Evolutionary conservation across 169 alveolate genomes (phyloP), one percentile per base, ranked within the genome.

Genomic region (Cyclospora cayetanensis): DNA sequence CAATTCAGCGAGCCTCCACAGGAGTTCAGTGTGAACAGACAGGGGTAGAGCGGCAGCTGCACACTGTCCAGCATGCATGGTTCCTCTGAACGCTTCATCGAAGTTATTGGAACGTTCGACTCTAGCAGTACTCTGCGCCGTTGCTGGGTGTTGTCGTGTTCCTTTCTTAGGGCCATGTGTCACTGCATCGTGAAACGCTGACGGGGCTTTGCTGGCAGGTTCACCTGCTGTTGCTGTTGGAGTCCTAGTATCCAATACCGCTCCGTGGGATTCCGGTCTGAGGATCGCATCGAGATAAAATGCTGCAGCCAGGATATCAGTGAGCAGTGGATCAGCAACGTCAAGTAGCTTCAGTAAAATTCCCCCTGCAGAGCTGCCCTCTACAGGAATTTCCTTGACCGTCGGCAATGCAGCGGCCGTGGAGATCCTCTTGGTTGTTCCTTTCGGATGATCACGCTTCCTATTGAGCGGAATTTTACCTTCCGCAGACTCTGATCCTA

Each of bases 271-370:
- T 4, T 76, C 86, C 25, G 41, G 27, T 42, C 9, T 76, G 22
- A 76, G 43, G 22, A 76, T 15, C 66, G 11, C 15, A n/a, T 76
- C 86, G 37, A 76, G 39, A n/a, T 42, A 42, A 22, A 65, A 25
- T 0, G 86, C 86, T 22, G 86, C 86, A 12, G 65, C 7, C 11
- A 76, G 7, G 39, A 76, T 31, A 41, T 76, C 86, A n/a, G 27
- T 34, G 43, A 76, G 41, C 37, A 43, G 7, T 3, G 86, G 66
- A 0, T 76, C 86, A 18, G 86, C 65, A 50, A 76, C 20, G 4
- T 76, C 86, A 9, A 76, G 86, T 39, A 39, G 66, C 86, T 76
- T 76, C 42, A 76, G 86, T 39, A 76, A 41, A 60, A 76, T 4
- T n/a, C n/a, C n/a, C 1, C 63, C 63, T 18, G 63, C 63, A 50